These are phyloP conservation scores for Sarocladium oryzae DNA, from an alignment of 2,329 filamentous ascomycete genomes.

Conservation along the genomic window DNA sequence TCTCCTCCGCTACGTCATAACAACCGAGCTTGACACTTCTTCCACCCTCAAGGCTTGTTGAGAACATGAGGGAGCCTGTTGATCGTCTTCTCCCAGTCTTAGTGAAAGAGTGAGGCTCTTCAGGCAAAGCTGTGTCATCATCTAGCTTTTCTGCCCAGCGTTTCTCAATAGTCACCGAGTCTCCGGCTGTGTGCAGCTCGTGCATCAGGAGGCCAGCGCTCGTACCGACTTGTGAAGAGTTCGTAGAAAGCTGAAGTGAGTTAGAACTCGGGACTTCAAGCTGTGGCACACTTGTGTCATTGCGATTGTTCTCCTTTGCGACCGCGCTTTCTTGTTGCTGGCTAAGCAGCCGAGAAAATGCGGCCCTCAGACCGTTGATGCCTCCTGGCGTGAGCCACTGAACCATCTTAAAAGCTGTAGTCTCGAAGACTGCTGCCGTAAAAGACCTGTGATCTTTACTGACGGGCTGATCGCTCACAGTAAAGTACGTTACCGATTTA, in stretches of 20 bases:
- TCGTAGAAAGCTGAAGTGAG: background rate
- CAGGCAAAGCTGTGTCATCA: background rate
- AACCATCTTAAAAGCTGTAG: conserved; percentile 61
- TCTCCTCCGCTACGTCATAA: background rate
- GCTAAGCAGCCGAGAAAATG: background rate
- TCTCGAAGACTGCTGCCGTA: conserved; percentile 57
- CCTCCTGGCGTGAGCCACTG: conserved; percentile 61
- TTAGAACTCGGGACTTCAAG: background rate
- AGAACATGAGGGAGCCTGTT: background rate
- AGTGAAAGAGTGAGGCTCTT: background rate
- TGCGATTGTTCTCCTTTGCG: background rate
- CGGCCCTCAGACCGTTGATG: conserved; percentile 19
- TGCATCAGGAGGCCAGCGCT: too few relatives aligned
- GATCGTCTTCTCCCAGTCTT: background rate
- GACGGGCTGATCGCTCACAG: conserved; percentile 19
- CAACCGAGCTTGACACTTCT: background rate
- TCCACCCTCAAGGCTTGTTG: background rate
- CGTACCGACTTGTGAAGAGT: too few relatives aligned
- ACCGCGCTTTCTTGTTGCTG: background rate
- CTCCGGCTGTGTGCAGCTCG: background rate
- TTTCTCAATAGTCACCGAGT: background rate
- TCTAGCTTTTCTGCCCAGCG: background rate
- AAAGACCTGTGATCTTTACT: conserved; percentile 55
- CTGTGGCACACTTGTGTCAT: background rate
- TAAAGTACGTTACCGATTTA: background rate